Percentiles rank a stretch among this genome's conserved stretches.
Conservation (phyloP, 208 protist genomes). For the Herpetomonas samuelpessoai region DNA sequence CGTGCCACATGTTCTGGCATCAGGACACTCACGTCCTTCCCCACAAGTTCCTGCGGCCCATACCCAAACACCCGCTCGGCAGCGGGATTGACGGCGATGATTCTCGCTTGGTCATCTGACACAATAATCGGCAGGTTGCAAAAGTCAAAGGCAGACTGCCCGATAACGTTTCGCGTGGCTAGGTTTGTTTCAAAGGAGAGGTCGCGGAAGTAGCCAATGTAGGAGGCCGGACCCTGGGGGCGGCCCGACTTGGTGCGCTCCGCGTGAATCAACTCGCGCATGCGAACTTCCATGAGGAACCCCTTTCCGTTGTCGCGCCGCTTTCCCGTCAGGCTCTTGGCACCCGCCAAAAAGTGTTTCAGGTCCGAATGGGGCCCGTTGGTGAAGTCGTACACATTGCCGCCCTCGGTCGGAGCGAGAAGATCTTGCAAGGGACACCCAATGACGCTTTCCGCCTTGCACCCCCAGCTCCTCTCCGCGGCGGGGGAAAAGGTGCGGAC, state of each 20-base stretch:
- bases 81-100: constrained; percentile 19
- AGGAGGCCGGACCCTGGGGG: neutral
- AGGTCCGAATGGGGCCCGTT: constrained; percentile 1
- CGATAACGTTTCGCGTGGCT: constrained; percentile 6
- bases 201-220: constrained; percentile 20
- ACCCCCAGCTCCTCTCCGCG: constrained; percentile 30
- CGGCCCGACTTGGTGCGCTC: neutral
- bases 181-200: constrained; percentile 9
- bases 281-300: constrained; percentile 9
- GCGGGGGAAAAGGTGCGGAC: constrained; percentile 36
- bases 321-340: neutral
- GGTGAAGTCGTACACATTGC: constrained; percentile 5
- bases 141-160: constrained; percentile 6
- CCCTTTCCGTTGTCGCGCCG: constrained; percentile 3
- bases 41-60: constrained; percentile 11
- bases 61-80: constrained; percentile 25
- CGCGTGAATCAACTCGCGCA: neutral
- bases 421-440: constrained; percentile 7
- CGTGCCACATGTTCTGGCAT: constrained; percentile 10
- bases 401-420: neutral
- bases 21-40: constrained; percentile 17
- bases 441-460: constrained; percentile 14
- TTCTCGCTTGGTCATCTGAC: constrained; percentile 7
- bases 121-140: constrained; percentile 15
- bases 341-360: constrained; percentile 3